Conservation (phyloP, 2,329 filamentous ascomycete genomes). For the Fusarium zealandicum region DNA sequence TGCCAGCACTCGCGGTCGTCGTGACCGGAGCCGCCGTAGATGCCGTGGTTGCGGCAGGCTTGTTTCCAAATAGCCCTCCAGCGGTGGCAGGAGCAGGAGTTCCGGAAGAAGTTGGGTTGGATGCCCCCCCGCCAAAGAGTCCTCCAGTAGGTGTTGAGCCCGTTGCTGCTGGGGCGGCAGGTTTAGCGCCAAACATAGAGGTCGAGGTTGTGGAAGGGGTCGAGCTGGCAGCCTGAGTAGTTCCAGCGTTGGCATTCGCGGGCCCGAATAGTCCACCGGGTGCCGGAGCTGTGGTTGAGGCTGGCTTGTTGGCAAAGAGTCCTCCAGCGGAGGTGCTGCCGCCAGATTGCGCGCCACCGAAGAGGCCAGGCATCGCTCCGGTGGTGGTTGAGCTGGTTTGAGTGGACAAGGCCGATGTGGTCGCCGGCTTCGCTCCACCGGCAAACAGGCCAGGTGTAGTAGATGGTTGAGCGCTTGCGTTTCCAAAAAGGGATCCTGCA, state of each 20-base stretch:
- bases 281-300: conserved; percentile 36
- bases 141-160: conserved; percentile 46
- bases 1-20: conserved; percentile 32
- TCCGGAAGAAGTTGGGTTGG: conserved; percentile 41
- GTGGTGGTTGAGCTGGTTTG: conserved; percentile 31
- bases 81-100: conserved; percentile 42
- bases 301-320: conserved; percentile 46
- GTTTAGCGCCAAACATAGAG: conserved; percentile 53
- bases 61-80: conserved; percentile 45
- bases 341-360: conserved; percentile 45
- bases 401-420: conserved; percentile 28
- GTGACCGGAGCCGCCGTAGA: conserved; percentile 42
- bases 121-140: conserved; percentile 46
- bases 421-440: conserved; percentile 39
- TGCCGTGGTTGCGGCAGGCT: conserved; percentile 41
- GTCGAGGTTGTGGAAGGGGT: conserved; percentile 32
- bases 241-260: conserved; percentile 37
- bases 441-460: conserved; percentile 43
- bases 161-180: conserved; percentile 46
- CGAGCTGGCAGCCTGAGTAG: conserved; percentile 35
- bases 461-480: conserved; percentile 29
- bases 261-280: conserved; percentile 36
- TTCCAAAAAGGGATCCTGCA: conserved; percentile 36
- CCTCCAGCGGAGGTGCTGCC: conserved; percentile 42
- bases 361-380: conserved; percentile 41